Evolutionary conservation across 371 early-diverging fungal species (phyloP), one percentile per base, ranked within the genome.

Genomic region (Mucor lusitanicus): DNA sequence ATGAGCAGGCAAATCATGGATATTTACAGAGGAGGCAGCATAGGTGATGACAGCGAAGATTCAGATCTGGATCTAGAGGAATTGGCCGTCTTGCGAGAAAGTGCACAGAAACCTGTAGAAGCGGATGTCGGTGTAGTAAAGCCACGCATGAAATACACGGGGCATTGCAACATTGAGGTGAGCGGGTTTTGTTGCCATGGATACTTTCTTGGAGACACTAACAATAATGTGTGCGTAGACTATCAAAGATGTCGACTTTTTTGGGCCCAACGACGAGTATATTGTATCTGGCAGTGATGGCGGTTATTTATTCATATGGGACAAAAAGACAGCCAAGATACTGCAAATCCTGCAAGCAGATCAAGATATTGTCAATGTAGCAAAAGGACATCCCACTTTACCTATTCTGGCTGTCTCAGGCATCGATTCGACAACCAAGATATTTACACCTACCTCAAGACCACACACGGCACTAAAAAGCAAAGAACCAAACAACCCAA

Each of bases 211-310:
- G n/a, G n/a, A 25, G 13, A 6, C 13, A 13, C 12, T 53, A 5
- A 27, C 53, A 13, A 19, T n/a, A 42, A 44, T 15, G n/a, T 1
- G 11, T 8, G 3, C 11, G 6, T 75, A 88, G 76, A 92, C 92
- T 0, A 76, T 91, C 50, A 95, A 95, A 73, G 95, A 94, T 59
- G 91, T 90, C 25, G 90, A 88, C 64, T 93, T 93, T 74, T 87
- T 86, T 69, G 92, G 92, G 0, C 78, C 79, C 0, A 71, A 86
- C 40, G 90, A 88, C 63, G 86, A 86, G 61, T 93, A 89, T 61
- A 76, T 95, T 32, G 85, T 90, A 39, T 91, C 91, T 2, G 95
- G 95, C 0, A 90, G 90, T 1, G 95, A 95, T 65, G 93, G 91
- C 67, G 93, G 94, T 3, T 79, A 83, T 27, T 64, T 90, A 7